phyloP scores from a whole-genome alignment of 1,284 basidiomycete genomes.

The Tetrapyrgos nigripes region DNA sequence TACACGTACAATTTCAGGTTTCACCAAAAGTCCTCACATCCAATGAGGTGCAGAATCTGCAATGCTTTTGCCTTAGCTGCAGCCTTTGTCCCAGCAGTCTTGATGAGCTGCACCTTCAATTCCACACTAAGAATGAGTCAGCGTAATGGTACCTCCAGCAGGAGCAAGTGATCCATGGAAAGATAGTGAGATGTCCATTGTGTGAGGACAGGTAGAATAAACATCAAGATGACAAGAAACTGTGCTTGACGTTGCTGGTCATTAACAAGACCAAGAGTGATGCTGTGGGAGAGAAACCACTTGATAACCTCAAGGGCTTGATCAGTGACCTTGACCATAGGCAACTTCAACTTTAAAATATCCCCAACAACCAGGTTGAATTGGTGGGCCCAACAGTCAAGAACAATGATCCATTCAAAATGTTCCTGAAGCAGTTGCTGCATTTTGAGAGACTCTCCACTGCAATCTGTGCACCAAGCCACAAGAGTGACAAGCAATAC shows the following conservation, averaged over 20 bases:
- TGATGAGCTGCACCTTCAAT: conserved; percentile 20
- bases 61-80: conserved; percentile 21
- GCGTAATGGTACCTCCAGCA: conserved; percentile 24
- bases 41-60: no score
- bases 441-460: conserved; percentile 37
- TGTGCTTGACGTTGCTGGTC: conserved; percentile 22
- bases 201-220: conserved; percentile 37
- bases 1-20: no score
- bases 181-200: conserved; percentile 39
- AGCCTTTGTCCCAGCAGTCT: conserved; percentile 21
- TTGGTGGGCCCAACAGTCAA: conserved; percentile 43
- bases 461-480: conserved; percentile 35
- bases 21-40: no score
- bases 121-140: conserved; percentile 17
- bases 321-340: conserved; percentile 17
- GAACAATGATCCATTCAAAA: conserved; percentile 25
- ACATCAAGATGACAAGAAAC: conserved; percentile 9
- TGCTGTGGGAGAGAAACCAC: conserved; percentile 40
- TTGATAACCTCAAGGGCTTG: conserved; percentile 34
- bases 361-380: conserved; percentile 40
- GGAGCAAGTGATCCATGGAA: conserved; percentile 24
- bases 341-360: conserved; percentile 24
- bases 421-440: conserved; percentile 26
- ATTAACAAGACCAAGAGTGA: conserved; percentile 32
- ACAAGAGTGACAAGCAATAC: conserved; percentile 27